Conservation (phyloP, 352 stramenopile species). For the Phytophthora pistaciae region DNA sequence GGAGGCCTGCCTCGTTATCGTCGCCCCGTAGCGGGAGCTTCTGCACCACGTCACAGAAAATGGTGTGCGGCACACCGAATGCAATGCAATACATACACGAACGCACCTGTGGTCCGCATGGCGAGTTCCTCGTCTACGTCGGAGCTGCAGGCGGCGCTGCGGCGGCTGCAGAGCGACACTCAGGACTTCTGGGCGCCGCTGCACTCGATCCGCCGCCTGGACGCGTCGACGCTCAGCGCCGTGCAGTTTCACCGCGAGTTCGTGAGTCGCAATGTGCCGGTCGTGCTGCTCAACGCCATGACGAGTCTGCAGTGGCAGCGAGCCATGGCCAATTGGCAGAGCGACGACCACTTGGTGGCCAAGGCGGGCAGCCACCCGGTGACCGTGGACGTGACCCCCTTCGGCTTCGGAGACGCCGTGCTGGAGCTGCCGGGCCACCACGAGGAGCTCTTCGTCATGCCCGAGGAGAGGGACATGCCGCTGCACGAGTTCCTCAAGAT, state of each 20-base stretch:
- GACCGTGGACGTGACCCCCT: slow-evolving; percentile 85
- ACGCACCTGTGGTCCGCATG: background rate
- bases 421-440: slow-evolving; percentile 44
- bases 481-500: slow-evolving; percentile 62
- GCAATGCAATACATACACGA: background rate
- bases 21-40: too few species aligned
- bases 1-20: too few species aligned
- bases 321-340: slow-evolving; percentile 57
- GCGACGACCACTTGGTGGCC: slow-evolving; percentile 64
- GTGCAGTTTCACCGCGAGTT: slow-evolving; percentile 80
- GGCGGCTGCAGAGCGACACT: slow-evolving; percentile 64
- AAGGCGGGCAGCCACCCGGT: slow-evolving; percentile 52
- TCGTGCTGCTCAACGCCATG: slow-evolving; percentile 80
- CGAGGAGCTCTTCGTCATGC: slow-evolving; percentile 75
- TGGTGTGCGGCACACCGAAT: background rate
- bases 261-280: slow-evolving; percentile 80
- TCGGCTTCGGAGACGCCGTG: slow-evolving; percentile 76
- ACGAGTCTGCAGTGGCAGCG: slow-evolving; percentile 58
- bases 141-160: slow-evolving; percentile 23
- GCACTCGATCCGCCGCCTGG: slow-evolving; percentile 56
- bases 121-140: background rate
- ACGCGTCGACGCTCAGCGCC: slow-evolving; percentile 48
- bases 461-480: slow-evolving; percentile 82
- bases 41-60: slow-evolving; percentile 4
- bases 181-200: slow-evolving; percentile 81